Evolutionary conservation across 495 filamentous ascomycete genomes (phyloP), one percentile per base, ranked within the genome.

Genomic region (Penicillium herquei): DNA sequence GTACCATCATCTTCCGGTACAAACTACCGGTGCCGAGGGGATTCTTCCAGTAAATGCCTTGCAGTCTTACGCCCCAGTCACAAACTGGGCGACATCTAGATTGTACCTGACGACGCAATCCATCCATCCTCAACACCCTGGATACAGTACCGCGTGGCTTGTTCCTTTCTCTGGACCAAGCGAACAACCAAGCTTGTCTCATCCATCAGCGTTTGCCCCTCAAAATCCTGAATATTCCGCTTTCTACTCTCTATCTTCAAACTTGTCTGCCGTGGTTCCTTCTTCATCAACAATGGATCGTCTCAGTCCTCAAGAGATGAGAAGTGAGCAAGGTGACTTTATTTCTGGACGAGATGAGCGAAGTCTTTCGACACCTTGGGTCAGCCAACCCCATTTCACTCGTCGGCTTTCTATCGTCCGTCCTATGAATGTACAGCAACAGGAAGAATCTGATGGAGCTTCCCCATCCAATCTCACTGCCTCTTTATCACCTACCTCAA

Each of bases 31-130:
- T 43, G 56, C 57, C 26, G 54, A 56, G 56, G 52, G 47, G 30
- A 44, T 58, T 49, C 35, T 56, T 47, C 60, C 61, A 21, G 14
- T 35, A 16, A 53, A 52, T 18, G 34, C 51, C 52, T 53, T 59
- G 42, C 62, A 44, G 16, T 48, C 56, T 52, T 17, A 64, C 54
- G 50, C 58, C 26, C 31, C 51, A 14, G 33, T 51, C 39, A 55
- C 58, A 9, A 58, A 59, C 48, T 70, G 69, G 69, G 18, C 63
- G 49, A 62, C 55, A 43, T 69, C 56, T 48, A 58, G 54, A 58
- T 70, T 65, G 33, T 57, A 47, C 62, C 62, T 18, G 45, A 30
- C 49, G 32, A 58, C 59, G 11, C 57, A 55, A 55, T 43, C 49
- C 33, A 60, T 63, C 56, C 49, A 62, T 37, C 21, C 64, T 30